phyloP scores from a whole-genome alignment of 2,329 filamentous ascomycete species.

The Colletotrichum sp. region DNA sequence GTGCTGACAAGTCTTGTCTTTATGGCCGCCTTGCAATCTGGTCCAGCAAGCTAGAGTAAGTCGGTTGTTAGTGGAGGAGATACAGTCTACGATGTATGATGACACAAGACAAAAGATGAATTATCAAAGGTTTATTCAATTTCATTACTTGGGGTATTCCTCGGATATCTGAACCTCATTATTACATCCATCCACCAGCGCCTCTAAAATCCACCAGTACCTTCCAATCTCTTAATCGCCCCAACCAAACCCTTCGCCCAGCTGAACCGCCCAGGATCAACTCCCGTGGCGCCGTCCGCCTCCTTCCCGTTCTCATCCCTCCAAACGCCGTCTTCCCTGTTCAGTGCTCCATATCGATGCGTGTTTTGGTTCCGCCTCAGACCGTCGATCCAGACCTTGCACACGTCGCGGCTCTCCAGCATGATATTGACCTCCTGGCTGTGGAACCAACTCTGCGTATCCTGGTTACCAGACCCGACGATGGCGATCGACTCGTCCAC shows the following conservation, averaged over 20 bases:
- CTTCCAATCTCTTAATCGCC: slow-evolving; percentile 62
- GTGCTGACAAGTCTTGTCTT: fast-evolving
- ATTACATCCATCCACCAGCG: neutral
- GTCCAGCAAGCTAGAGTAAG: fast-evolving
- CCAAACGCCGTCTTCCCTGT: slow-evolving; percentile 67
- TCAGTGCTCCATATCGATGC: slow-evolving; percentile 59
- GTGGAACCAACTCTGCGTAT: slow-evolving; percentile 79
- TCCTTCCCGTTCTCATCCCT: slow-evolving; percentile 56
- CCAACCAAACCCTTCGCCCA: slow-evolving; percentile 65
- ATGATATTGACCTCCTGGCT: slow-evolving; percentile 80
- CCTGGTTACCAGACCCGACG: neutral
- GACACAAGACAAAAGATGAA: neutral
- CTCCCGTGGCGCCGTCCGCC: slow-evolving; percentile 54
- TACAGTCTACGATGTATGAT: neutral
- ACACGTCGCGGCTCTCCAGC: slow-evolving; percentile 69
- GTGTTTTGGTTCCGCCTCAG: slow-evolving; percentile 66
- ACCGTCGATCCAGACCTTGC: slow-evolving; percentile 33
- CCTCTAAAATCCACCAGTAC: slow-evolving; percentile 25
- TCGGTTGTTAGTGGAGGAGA: neutral
- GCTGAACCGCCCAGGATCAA: slow-evolving; percentile 58
- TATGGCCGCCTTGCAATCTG: fast-evolving
- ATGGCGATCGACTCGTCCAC: neutral
- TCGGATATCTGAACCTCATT: neutral
- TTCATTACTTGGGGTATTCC: neutral
- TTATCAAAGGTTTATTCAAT: neutral